phyloP scores from a whole-genome alignment of 805 yeast genomes.

The Candida boleticola region DNA sequence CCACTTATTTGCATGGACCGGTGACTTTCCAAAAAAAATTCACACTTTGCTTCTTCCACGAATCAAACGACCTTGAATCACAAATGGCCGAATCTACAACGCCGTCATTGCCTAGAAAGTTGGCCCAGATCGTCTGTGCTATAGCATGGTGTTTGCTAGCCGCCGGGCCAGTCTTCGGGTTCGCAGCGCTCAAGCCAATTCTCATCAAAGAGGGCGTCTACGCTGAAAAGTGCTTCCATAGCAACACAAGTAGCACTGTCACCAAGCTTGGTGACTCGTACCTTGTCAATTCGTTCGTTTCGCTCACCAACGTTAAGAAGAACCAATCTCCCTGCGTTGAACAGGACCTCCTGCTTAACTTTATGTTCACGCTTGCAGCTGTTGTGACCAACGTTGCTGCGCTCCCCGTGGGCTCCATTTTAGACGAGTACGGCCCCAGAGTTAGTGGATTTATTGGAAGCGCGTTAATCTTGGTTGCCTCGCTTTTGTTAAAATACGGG shows the following conservation, averaged over 20 bases:
- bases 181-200: slow-evolving; percentile 90
- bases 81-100: background rate
- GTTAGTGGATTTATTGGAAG: slow-evolving; percentile 77
- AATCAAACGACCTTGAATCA: too few species aligned
- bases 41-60: too few species aligned
- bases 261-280: slow-evolving; percentile 5
- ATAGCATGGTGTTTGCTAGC: slow-evolving; percentile 84
- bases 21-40: too few species aligned
- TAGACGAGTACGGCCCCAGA: slow-evolving; percentile 80
- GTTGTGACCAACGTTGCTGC: slow-evolving; percentile 84
- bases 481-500: slow-evolving; percentile 46
- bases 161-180: slow-evolving; percentile 94
- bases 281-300: background rate
- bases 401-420: slow-evolving; percentile 72
- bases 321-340: slow-evolving; percentile 49
- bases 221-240: slow-evolving; percentile 47
- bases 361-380: slow-evolving; percentile 83
- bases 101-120: slow-evolving; percentile 24
- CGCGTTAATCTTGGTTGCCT: slow-evolving; percentile 53
- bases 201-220: slow-evolving; percentile 77
- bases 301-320: slow-evolving; percentile 2
- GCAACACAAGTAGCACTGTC: slow-evolving; percentile 14
- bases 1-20: too few species aligned
- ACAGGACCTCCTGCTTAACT: slow-evolving; percentile 82
- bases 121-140: slow-evolving; percentile 68